Conservation (phyloP, 352 stramenopile genomes). For the Pythium oligandrum region DNA sequence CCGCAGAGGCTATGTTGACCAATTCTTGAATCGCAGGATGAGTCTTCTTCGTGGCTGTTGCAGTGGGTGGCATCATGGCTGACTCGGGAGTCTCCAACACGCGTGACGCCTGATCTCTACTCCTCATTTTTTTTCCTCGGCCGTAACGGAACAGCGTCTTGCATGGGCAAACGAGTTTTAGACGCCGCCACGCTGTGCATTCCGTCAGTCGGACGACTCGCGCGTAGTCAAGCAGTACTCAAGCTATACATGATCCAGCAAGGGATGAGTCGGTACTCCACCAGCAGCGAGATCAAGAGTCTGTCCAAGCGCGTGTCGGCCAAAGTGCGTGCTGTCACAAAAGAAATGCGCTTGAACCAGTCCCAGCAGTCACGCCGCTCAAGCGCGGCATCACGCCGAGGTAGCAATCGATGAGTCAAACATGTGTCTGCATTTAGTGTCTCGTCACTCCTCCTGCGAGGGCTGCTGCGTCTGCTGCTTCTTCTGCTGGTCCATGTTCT, state of each 20-base stretch:
- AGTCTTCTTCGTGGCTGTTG: neutral
- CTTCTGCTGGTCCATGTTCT: conserved; percentile 31
- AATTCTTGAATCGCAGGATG: neutral
- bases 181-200: conserved; percentile 31
- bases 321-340: conserved; percentile 36
- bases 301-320: conserved; percentile 35
- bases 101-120: conserved; percentile 21
- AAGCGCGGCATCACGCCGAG: no score
- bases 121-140: conserved; percentile 54
- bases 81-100: conserved; percentile 11
- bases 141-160: conserved; percentile 29
- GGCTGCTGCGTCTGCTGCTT: neutral
- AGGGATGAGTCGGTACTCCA: conserved; percentile 25
- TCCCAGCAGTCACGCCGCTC: no score
- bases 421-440: no score
- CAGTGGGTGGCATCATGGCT: conserved; percentile 15
- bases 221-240: conserved; percentile 24
- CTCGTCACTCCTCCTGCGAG: no score
- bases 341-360: conserved; percentile 5
- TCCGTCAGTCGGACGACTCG: conserved; percentile 33
- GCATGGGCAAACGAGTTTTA: conserved; percentile 43
- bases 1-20: no score
- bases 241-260: conserved; percentile 34
- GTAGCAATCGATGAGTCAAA: no score
- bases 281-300: conserved; percentile 31